phyloP scores from a whole-genome alignment of 768 basidiomycete species.

The Grammothele lineata region DNA sequence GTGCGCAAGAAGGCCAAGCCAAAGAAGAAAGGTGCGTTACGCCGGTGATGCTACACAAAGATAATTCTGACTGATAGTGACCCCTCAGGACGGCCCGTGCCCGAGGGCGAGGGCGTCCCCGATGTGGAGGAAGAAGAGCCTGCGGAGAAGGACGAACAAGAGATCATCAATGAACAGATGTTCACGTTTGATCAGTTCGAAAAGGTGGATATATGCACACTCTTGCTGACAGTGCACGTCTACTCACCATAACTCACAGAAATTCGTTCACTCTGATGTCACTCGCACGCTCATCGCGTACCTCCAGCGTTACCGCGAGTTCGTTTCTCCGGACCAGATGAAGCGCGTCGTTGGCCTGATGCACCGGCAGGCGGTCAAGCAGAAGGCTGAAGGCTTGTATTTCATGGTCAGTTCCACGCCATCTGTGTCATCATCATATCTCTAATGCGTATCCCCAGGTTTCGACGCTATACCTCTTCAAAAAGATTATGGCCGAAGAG shows the following conservation, averaged over 20 bases:
- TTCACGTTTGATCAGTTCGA: constrained; percentile 94
- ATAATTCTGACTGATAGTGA: constrained; percentile 7
- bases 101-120: constrained; percentile 60
- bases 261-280: constrained; percentile 86
- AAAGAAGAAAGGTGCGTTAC: constrained; percentile 33
- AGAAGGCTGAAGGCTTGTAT: constrained; percentile 91
- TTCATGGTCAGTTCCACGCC: constrained; percentile 92
- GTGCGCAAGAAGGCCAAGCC: constrained; percentile 60
- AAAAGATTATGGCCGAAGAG: constrained; percentile 77
- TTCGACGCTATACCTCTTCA: constrained; percentile 86
- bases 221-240: too few relatives aligned
- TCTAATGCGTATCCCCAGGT: constrained; percentile 47
- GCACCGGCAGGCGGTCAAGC: constrained; percentile 86
- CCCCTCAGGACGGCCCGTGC: constrained; percentile 35
- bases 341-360: constrained; percentile 85
- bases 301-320: constrained; percentile 80
- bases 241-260: constrained; percentile 42
- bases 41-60: constrained; percentile 8
- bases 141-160: constrained; percentile 50
- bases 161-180: constrained; percentile 73
- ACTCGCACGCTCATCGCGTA: constrained; percentile 81
- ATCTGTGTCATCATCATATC: too few relatives aligned
- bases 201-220: constrained; percentile 47
- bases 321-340: constrained; percentile 76
- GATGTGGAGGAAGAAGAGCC: constrained; percentile 70